Evolutionary conservation across 2,329 filamentous ascomycete genomes (phyloP), one percentile per base, ranked within the genome.

Genomic region (Thielaviopsis populi): DNA sequence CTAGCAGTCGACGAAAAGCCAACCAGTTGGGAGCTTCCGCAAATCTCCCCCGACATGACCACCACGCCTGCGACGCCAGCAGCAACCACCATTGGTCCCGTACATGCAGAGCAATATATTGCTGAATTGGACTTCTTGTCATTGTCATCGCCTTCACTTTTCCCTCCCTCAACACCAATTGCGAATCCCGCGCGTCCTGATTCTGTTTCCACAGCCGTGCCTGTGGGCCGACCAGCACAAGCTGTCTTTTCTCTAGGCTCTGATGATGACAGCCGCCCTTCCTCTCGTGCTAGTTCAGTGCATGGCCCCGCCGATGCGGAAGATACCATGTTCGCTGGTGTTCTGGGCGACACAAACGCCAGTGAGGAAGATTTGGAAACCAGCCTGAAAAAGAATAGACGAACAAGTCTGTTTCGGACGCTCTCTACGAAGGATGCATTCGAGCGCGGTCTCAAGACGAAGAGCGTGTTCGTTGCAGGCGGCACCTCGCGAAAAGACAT

Each of bases 271-370:
- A 48, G 54, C 10, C 48, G 61, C 41, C 61, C 61, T 17, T 19
- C 13, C 15, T 63, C 64, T 11, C 40, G 61, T n/a, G 61, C 61
- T 2, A 56, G 60, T 37, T 59, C 59, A 40, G 30, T 48, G 7
- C 50, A 50, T 15, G 41, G 30, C 6, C 46, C 60, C 8, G 30
- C 33, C 7, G 64, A 63, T 17, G 54, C 13, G 8, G 42, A 46
- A 37, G 61, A 66, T 30, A 62, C 54, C 5, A 66, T 66, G 64
- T 66, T 63, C 43, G 64, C 48, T 17, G 64, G 64, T 40, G 64
- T 66, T 19, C 42, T 66, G 11, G 64, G 64, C 24, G 64, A 66
- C 43, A 58, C 41, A 17, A 27, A 63, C 15, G 15, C 24, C 5
- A 53, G 56, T 19, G 64, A 66, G 3, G 59, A 65, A 15, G 61